Evolutionary conservation across 31 red algal genomes (phyloP).

Genomic region (Odonthalia washingtoniensis): DNA sequence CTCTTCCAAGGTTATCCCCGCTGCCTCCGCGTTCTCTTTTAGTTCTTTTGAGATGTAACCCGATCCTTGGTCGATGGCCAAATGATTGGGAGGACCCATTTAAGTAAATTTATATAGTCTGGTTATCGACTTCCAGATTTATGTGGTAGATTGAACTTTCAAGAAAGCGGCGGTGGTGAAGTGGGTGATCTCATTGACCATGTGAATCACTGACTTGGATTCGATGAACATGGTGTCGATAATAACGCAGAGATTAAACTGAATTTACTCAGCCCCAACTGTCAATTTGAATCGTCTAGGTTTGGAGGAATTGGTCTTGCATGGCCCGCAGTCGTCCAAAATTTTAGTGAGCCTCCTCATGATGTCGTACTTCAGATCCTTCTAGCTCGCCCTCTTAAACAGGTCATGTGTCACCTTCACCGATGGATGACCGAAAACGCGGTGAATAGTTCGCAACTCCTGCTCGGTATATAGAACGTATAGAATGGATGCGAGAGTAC

Average conservation of each 20-base stretch:
- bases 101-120: not conserved
- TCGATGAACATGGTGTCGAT: not conserved
- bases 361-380: not conserved
- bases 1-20: too few relatives aligned
- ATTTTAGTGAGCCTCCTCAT: not conserved
- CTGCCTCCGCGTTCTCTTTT: too few relatives aligned
- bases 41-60: not conserved
- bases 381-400: not conserved
- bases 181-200: not conserved
- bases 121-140: not conserved
- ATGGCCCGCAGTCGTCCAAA: not conserved
- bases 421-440: not conserved
- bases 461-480: not conserved
- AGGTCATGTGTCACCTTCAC: not conserved
- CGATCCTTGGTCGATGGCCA: not conserved
- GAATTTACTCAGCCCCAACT: not conserved
- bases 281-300: not conserved
- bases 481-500: not conserved
- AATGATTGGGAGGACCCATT: not conserved
- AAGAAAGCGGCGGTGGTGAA: not conserved
- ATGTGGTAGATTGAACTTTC: too few relatives aligned
- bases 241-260: not conserved
- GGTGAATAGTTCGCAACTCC: not conserved
- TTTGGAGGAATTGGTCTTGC: not conserved
- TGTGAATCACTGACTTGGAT: not conserved